Evolutionary conservation across 2,329 filamentous ascomycete genomes (phyloP).

Genomic region (Didymella sp.): DNA sequence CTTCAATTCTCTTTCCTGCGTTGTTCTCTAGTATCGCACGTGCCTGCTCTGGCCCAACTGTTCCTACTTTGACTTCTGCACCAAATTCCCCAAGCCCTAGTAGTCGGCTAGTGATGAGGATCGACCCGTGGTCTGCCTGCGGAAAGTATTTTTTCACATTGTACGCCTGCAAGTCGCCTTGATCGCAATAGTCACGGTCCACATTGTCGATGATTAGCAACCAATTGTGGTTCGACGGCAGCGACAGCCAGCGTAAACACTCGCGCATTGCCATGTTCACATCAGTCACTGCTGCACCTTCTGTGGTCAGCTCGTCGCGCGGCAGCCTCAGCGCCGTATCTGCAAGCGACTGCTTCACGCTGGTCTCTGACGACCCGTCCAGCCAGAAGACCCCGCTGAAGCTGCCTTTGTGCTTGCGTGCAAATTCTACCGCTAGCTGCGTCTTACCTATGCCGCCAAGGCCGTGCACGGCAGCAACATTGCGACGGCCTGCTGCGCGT

Average conservation of each 20-base stretch:
- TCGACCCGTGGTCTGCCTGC: background rate
- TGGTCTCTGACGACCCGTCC: constrained; percentile 11
- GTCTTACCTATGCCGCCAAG: constrained; percentile 22
- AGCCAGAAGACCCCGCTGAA: constrained; percentile 2
- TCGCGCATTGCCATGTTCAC: background rate
- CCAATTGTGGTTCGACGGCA: constrained; percentile 24
- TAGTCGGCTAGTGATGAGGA: background rate
- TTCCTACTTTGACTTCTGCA: background rate
- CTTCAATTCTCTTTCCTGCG: background rate
- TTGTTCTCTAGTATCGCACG: background rate
- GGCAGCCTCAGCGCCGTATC: constrained; percentile 10
- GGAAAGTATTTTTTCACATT: background rate
- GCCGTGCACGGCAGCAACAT: background rate
- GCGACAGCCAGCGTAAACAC: background rate
- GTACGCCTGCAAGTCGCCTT: constrained; percentile 21
- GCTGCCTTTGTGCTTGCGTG: background rate
- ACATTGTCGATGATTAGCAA: constrained; percentile 33
- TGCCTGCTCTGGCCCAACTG: background rate
- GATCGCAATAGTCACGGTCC: constrained; percentile 21
- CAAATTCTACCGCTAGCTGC: background rate
- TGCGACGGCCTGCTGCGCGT: background rate
- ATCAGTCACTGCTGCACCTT: constrained; percentile 8
- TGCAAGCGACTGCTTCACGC: constrained; percentile 20
- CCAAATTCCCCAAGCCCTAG: background rate
- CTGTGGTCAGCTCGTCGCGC: constrained; percentile 16